Percentiles rank a stretch among this genome's conserved stretches.
These are phyloP conservation scores for Tillandsia leiboldiana DNA, from an alignment of 176 grass and related monocot species.

Conservation along the genomic window DNA sequence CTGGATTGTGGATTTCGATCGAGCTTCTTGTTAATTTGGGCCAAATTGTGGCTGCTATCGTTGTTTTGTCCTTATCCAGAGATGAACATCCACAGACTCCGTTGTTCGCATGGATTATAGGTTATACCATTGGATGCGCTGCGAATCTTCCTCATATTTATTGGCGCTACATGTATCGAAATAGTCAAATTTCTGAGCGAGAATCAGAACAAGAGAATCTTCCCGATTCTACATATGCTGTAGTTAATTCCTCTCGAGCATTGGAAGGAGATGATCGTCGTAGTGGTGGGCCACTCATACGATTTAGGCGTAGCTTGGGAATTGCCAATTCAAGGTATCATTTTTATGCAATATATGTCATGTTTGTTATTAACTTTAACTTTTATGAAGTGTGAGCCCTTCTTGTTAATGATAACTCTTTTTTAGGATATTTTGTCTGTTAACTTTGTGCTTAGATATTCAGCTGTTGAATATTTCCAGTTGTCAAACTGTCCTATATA, in stretches of 20 bases:
- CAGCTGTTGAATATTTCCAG: no score
- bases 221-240: slow-evolving; percentile 27
- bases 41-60: slow-evolving; percentile 83
- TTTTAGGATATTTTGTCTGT: no score
- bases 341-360: neutral
- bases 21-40: slow-evolving; percentile 81
- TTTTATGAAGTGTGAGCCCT: no score
- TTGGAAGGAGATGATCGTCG: slow-evolving; percentile 26
- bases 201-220: slow-evolving; percentile 35
- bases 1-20: slow-evolving; percentile 93
- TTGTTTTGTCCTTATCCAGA: slow-evolving; percentile 69
- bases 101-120: slow-evolving; percentile 84
- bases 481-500: no score
- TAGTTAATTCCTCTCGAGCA: slow-evolving; percentile 20
- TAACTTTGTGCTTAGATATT: no score
- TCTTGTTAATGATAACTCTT: no score
- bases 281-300: slow-evolving; percentile 25
- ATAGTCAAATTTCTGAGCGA: slow-evolving; percentile 45
- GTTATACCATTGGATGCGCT: slow-evolving; percentile 82
- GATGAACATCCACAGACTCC: slow-evolving; percentile 70
- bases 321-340: slow-evolving; percentile 61
- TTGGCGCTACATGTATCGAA: slow-evolving; percentile 87
- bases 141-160: slow-evolving; percentile 86
- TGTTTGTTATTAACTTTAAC: no score
- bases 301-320: slow-evolving; percentile 30